Conservation (phyloP, 2,329 filamentous ascomycete species). For the Verticillium dahliae region DNA sequence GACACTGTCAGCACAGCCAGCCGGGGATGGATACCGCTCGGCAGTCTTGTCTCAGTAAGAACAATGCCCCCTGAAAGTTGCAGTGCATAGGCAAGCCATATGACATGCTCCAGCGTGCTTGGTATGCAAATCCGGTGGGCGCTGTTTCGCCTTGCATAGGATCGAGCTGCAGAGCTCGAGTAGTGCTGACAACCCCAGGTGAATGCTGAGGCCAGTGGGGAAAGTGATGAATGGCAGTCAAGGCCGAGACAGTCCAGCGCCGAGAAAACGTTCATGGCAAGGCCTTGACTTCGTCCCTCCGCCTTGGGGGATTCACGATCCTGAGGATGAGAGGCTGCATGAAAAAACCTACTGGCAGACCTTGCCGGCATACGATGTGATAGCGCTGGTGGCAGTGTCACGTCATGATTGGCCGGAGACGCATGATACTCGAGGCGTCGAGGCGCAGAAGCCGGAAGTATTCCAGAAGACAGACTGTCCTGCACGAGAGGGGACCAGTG, state of each 20-base stretch:
- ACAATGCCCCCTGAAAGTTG: not conserved
- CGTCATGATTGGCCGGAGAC: no score
- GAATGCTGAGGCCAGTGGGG: not conserved
- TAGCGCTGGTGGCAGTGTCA: no score
- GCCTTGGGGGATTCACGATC: no score
- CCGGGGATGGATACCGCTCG: not conserved
- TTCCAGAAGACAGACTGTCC: not conserved
- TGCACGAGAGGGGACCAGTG: not conserved
- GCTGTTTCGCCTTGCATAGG: not conserved
- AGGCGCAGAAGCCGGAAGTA: not conserved
- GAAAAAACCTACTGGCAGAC: no score
- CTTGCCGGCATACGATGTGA: no score
- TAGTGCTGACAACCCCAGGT: not conserved
- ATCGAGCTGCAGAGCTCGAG: not conserved
- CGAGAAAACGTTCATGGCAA: not conserved
- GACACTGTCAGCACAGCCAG: constrained; percentile 21
- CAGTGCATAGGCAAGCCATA: not conserved
- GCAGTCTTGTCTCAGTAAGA: not conserved
- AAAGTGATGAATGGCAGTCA: not conserved
- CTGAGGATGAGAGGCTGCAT: no score
- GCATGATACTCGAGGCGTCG: not conserved
- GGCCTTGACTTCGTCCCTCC: no score
- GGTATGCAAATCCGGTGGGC: not conserved
- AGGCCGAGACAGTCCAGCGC: not conserved
- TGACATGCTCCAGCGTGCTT: not conserved